Evolutionary conservation across 495 filamentous ascomycete species (phyloP), one percentile per base, ranked within the genome.

Genomic region (Trichoderma erinaceum): DNA sequence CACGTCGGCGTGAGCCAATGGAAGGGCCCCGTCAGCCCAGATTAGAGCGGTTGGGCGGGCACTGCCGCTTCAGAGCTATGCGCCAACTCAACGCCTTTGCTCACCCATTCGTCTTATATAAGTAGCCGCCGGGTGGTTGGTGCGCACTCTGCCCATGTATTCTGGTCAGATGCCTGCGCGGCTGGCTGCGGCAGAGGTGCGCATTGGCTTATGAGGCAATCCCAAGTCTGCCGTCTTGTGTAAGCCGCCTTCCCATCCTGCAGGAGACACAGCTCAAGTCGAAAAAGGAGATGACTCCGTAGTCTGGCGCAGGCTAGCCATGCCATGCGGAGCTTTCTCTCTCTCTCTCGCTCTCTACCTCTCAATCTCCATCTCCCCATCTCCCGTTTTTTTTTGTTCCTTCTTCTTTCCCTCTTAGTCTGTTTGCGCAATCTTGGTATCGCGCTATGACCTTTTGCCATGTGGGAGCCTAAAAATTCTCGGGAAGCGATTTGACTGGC

Each of bases 401-500:
- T 15, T 46, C 12, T 46, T 52, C n/a, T 23, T 52, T 46, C 4
- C 18, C 18, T 15, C 18, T 5, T 46, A 21, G 48, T 61, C 56
- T 61, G 13, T 25, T 61, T 16, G 56, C 56, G 16, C 56, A 23
- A 32, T 61, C 56, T 29, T 29, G 29, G 29, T 10, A 61, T 61
- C 25, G 56, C 56, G 27, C 56, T 61, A 61, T 61, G 25, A 13
- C 29, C 25, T 10, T 61, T 32, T 61, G 56, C 56, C 56, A 61
- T 61, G 56, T 61, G 56, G 56, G 56, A 61, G 56, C 27, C 56
- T 29, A 32, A 61, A 61, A 61, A 29, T 61, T 18, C 13, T 61
- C 56, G 56, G 56, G 56, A 61, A 61, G 56, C 56, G 16, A 61
- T 13, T 12, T 61, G 56, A 61, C 25, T 61, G 56, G 56, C 56